A percentile compares a stretch with the other conserved stretches of the same genome.
These are phyloP conservation scores for Lipomyces oligophaga DNA, from an alignment of 805 yeast species.

Conservation along the genomic window DNA sequence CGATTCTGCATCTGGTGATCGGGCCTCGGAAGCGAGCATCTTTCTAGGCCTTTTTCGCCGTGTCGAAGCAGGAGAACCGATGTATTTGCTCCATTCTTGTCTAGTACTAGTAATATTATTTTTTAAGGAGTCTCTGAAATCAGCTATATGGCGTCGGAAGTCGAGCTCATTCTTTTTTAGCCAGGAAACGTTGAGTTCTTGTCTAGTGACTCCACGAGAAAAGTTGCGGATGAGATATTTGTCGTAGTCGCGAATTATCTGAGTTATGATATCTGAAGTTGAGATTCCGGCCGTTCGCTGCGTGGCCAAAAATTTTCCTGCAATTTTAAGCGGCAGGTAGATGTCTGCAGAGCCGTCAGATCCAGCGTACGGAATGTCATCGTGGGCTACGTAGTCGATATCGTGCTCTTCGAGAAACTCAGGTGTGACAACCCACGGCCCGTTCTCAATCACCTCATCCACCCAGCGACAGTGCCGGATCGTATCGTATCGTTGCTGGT, in stretches of 20 bases:
- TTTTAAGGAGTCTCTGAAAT: conserved; percentile 81
- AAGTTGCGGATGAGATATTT: conserved; percentile 94
- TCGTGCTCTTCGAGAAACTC: conserved; percentile 73
- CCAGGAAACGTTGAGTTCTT: conserved; percentile 96
- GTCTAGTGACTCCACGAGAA: conserved; percentile 95
- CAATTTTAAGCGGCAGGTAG: conserved; percentile 84
- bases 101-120: conserved; percentile 55
- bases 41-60: conserved; percentile 27
- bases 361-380: conserved; percentile 90
- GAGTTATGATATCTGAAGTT: conserved; percentile 92
- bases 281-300: conserved; percentile 97
- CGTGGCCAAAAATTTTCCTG: conserved; percentile 87
- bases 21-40: no score
- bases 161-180: conserved; percentile 94
- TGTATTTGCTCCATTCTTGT: conserved; percentile 76
- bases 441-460: conserved; percentile 89
- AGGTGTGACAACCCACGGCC: conserved; percentile 92
- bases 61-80: conserved; percentile 45
- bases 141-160: conserved; percentile 81
- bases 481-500: conserved; percentile 86
- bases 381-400: conserved; percentile 96
- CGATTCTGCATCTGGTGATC: conserved; percentile 30
- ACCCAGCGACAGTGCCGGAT: conserved; percentile 94
- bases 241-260: conserved; percentile 92
- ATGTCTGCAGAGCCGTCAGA: conserved; percentile 81